Evolutionary conservation across 371 early-diverging fungal species (phyloP).

Genomic region (Entomophthora muscae): DNA sequence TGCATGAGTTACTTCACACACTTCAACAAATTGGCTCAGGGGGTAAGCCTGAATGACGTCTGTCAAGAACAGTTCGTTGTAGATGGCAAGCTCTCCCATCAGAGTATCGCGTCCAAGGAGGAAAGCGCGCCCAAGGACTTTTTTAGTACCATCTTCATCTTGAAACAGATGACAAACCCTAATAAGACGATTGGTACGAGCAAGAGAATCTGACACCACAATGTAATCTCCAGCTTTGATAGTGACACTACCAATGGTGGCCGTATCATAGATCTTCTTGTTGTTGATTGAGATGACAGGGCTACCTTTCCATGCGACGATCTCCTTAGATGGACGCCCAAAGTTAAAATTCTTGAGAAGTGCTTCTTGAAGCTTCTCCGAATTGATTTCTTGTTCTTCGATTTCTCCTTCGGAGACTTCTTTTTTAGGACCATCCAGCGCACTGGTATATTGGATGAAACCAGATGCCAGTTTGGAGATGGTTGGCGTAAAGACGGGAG

Average conservation of each 20-base stretch:
- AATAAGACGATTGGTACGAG: conserved; percentile 14
- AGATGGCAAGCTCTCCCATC: conserved; percentile 22
- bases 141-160: conserved; percentile 7
- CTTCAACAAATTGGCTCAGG: conserved; percentile 19
- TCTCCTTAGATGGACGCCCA: background rate
- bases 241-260: conserved; percentile 11
- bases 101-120: conserved; percentile 27
- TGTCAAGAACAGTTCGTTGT: conserved; percentile 25
- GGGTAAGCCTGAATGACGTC: conserved; percentile 23
- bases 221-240: conserved; percentile 15
- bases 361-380: background rate
- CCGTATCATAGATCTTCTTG: conserved; percentile 11
- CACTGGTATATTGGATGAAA: conserved; percentile 11
- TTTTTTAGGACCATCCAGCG: background rate
- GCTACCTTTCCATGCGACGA: conserved; percentile 11
- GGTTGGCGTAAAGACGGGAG: conserved; percentile 25
- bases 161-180: conserved; percentile 15
- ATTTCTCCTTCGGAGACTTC: background rate
- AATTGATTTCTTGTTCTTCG: background rate
- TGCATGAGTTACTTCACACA: conserved; percentile 18
- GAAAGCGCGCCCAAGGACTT: conserved; percentile 23
- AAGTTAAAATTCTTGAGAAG: background rate
- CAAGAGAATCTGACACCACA: conserved; percentile 13
- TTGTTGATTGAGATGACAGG: conserved; percentile 1
- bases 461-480: conserved; percentile 24